Percentiles rank a stretch among this genome's conserved stretches.
Evolutionary conservation across 306 rosid genomes (phyloP).

Genomic region (Inga oerstediana): DNA sequence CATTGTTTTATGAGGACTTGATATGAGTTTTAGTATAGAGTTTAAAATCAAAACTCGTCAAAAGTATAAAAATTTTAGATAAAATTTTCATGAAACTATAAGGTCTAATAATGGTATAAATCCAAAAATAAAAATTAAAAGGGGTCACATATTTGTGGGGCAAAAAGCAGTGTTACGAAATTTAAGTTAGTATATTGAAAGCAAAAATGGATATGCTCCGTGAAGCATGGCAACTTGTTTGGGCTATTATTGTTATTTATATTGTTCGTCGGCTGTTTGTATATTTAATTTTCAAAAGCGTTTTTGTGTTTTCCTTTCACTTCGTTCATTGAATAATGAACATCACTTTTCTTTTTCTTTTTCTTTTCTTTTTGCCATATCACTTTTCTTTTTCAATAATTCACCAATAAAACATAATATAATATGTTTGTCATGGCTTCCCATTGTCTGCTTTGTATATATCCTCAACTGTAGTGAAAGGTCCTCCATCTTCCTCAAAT

Average conservation of each 20-base stretch:
- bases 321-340: conserved; percentile 18
- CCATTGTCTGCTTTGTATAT: conserved; percentile 16
- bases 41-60: no score
- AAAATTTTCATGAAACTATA: no score
- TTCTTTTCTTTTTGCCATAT: not conserved
- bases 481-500: not conserved
- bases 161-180: not conserved
- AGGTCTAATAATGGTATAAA: no score
- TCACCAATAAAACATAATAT: not conserved
- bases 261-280: not conserved
- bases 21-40: no score
- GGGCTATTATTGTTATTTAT: conserved; percentile 11
- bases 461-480: conserved; percentile 3
- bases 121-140: not conserved
- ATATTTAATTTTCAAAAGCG: conserved; percentile 31
- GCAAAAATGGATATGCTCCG: conserved; percentile 24
- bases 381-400: conserved; percentile 29
- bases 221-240: conserved; percentile 39
- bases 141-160: not conserved
- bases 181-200: not conserved
- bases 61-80: no score
- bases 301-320: conserved; percentile 31
- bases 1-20: no score
- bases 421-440: conserved; percentile 26
- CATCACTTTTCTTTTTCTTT: conserved; percentile 19